Conservation (phyloP, 2,329 filamentous ascomycete genomes). For the Colletotrichum higginsianum region DNA sequence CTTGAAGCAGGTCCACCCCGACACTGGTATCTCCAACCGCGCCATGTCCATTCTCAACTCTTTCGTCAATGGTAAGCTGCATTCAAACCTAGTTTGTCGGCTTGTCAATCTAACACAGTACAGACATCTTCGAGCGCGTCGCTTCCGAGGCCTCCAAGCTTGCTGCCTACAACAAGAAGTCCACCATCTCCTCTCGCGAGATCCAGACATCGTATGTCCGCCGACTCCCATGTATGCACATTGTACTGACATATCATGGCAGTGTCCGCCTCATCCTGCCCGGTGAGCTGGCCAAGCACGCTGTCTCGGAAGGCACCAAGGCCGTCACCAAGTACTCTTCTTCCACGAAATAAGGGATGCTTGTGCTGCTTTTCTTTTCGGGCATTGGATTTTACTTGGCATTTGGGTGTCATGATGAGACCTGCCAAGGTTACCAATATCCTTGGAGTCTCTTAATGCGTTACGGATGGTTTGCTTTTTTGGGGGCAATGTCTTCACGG, state of each 20-base stretch:
- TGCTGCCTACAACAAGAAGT: constrained; percentile 99
- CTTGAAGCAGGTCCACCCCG: constrained; percentile 99
- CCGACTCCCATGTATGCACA: neutral
- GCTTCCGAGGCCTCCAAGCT: constrained; percentile 99
- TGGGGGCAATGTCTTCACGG: constrained; percentile 80
- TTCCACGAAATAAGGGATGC: constrained; percentile 89
- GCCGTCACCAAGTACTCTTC: constrained; percentile 99
- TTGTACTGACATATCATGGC: constrained; percentile 68
- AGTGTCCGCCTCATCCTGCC: constrained; percentile 96
- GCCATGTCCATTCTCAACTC: constrained; percentile 99
- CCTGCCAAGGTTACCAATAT: constrained; percentile 61
- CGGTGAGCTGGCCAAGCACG: constrained; percentile 99
- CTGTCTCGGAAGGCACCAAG: constrained; percentile 99
- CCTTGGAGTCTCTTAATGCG: constrained; percentile 77
- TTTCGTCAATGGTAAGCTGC: constrained; percentile 88
- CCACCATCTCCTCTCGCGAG: constrained; percentile 98
- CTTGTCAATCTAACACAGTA: constrained; percentile 44
- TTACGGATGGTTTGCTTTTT: constrained; percentile 80
- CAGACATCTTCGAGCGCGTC: constrained; percentile 99
- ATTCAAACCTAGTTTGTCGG: neutral
- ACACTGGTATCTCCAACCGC: constrained; percentile 99
- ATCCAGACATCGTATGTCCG: constrained; percentile 90
- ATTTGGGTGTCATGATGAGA: constrained; percentile 73
- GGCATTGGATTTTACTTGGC: constrained; percentile 70
- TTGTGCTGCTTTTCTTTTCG: constrained; percentile 72